phyloP scores from a whole-genome alignment of 148 eudicot genomes.

The Pouteria glomerata region DNA sequence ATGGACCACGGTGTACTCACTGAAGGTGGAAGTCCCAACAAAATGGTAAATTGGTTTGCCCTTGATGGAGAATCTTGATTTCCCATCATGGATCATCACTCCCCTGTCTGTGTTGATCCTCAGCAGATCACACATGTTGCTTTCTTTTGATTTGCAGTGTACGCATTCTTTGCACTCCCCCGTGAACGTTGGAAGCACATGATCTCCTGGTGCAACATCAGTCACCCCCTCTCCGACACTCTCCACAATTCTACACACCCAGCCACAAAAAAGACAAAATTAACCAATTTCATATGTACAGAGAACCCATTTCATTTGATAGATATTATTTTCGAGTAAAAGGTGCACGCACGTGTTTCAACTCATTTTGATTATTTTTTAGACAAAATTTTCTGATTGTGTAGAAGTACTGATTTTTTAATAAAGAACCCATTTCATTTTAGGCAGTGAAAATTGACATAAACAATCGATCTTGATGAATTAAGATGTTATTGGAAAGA shows the following conservation, averaged over 20 bases:
- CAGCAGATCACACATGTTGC: slow-evolving; percentile 32
- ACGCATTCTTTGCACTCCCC: slow-evolving; percentile 32
- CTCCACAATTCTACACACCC: slow-evolving; percentile 37
- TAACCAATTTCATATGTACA: not conserved
- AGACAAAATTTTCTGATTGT: too few species aligned
- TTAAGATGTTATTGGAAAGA: too few species aligned
- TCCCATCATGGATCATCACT: slow-evolving; percentile 28
- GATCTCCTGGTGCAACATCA: slow-evolving; percentile 34
- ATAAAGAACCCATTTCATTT: too few species aligned
- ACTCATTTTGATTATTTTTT: too few species aligned
- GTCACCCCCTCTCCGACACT: slow-evolving; percentile 30
- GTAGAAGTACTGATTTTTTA: too few species aligned
- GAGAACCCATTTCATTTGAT: not conserved
- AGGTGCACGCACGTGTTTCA: too few species aligned
- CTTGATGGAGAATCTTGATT: slow-evolving; percentile 28
- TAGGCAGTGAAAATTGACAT: too few species aligned
- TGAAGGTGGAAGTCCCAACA: slow-evolving; percentile 28
- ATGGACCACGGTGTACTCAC: too few species aligned
- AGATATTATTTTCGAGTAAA: too few species aligned
- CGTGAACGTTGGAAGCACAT: slow-evolving; percentile 29
- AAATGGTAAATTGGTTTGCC: slow-evolving; percentile 34
- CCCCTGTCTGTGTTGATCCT: too few species aligned
- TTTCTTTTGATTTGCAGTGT: slow-evolving; percentile 31
- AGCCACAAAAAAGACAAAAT: too few species aligned
- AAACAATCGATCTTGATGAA: too few species aligned